phyloP scores from a whole-genome alignment of 179 eudicot species.

The Silene vulgaris region DNA sequence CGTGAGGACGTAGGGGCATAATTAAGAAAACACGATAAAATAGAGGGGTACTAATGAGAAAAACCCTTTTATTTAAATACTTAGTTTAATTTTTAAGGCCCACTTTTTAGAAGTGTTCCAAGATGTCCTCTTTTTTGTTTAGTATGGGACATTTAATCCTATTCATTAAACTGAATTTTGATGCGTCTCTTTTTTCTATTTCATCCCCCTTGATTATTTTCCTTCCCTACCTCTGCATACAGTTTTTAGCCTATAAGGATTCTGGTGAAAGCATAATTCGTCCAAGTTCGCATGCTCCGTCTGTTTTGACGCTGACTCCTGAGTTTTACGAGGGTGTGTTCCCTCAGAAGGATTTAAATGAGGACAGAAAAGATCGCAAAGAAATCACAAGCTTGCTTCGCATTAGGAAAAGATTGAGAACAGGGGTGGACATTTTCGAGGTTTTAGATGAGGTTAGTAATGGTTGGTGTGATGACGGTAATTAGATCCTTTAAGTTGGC shows the following conservation, averaged over 20 bases:
- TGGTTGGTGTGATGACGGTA: background rate
- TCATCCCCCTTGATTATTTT: conserved; percentile 2
- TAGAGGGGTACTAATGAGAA: no score
- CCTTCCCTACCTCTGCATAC: conserved; percentile 23
- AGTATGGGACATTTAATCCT: no score
- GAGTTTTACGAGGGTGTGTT: conserved; percentile 84
- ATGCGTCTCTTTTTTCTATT: background rate
- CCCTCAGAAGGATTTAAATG: conserved; percentile 87
- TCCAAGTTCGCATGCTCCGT: conserved; percentile 90
- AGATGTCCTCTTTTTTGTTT: no score
- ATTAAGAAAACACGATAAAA: no score
- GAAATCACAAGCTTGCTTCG: conserved; percentile 89
- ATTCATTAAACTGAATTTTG: no score
- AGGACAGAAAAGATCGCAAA: conserved; percentile 94
- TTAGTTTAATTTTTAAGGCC: no score
- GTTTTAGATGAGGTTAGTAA: conserved; percentile 86
- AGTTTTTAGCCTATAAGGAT: conserved; percentile 75
- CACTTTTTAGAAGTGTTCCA: no score
- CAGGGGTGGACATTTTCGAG: conserved; percentile 86
- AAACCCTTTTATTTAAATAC: no score
- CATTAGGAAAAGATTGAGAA: conserved; percentile 77
- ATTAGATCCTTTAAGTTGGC: background rate
- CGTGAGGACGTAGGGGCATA: no score
- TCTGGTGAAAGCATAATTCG: conserved; percentile 90
- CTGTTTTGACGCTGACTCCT: conserved; percentile 70